Conservation (phyloP, 495 filamentous ascomycete species). For the Patellaria atrata region DNA sequence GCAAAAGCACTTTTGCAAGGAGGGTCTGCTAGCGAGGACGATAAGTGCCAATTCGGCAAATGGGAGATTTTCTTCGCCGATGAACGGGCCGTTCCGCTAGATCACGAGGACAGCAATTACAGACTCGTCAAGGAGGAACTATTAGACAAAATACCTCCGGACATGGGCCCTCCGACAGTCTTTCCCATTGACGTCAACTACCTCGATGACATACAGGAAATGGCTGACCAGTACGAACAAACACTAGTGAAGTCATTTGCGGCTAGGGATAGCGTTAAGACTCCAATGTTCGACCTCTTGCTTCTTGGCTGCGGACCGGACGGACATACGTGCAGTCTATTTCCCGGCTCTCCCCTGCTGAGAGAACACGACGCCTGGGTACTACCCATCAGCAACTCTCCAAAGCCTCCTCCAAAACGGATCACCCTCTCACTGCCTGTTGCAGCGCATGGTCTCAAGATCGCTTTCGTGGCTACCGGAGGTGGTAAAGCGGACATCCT, state of each 20-base stretch:
- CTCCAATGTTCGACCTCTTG: constrained; percentile 88
- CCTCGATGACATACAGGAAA: constrained; percentile 73
- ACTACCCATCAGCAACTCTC: constrained; percentile 74
- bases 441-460: constrained; percentile 62
- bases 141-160: constrained; percentile 66
- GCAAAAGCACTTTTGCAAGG: constrained; percentile 58
- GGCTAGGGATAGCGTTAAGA: constrained; percentile 27
- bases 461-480: constrained; percentile 87
- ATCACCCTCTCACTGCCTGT: constrained; percentile 89
- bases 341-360: constrained; percentile 76
- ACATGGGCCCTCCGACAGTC: constrained; percentile 49
- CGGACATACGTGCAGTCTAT: constrained; percentile 92
- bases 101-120: constrained; percentile 91
- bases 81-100: constrained; percentile 83
- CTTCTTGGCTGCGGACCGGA: constrained; percentile 89
- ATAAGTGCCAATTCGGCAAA: constrained; percentile 58
- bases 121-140: constrained; percentile 71
- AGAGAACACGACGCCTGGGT: constrained; percentile 89
- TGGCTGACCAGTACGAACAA: constrained; percentile 89
- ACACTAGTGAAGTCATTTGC: constrained; percentile 50
- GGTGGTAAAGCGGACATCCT: constrained; percentile 78
- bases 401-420: constrained; percentile 80
- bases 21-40: constrained; percentile 38
- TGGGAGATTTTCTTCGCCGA: constrained; percentile 99
- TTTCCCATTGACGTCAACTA: constrained; percentile 59